A percentile compares a stretch with the other conserved stretches of the same genome.
These are phyloP conservation scores for Fraxinus angustifolia DNA, from an alignment of 305 asterid genomes.

Conservation along the genomic window DNA sequence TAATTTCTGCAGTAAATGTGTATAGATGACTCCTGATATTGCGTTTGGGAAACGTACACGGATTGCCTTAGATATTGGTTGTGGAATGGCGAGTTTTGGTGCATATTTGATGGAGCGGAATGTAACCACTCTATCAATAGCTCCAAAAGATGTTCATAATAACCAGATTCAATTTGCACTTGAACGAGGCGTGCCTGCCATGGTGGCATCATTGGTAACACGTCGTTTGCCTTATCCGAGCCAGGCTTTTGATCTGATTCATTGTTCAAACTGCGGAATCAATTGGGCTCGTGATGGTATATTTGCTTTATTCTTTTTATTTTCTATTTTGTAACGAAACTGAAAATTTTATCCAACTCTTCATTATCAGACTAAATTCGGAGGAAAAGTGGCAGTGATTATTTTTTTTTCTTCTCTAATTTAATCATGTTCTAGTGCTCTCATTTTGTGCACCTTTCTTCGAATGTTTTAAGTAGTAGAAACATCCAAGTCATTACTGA, in stretches of 20 bases:
- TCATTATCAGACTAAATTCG: background rate
- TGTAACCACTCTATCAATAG: slow-evolving; percentile 58
- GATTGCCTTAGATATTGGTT: slow-evolving; percentile 54
- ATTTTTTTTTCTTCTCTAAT: background rate
- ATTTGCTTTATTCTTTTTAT: background rate
- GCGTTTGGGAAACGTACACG: slow-evolving; percentile 53
- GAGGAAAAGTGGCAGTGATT: slow-evolving; percentile 13
- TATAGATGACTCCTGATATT: slow-evolving; percentile 59
- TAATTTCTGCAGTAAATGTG: slow-evolving; percentile 22
- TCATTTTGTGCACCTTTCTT: slow-evolving; percentile 1
- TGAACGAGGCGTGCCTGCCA: slow-evolving; percentile 70
- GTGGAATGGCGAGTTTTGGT: slow-evolving; percentile 57
- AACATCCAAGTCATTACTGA: background rate
- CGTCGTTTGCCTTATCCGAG: slow-evolving; percentile 56
- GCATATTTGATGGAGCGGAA: slow-evolving; percentile 52
- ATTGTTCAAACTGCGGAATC: slow-evolving; percentile 50
- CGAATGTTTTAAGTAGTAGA: background rate
- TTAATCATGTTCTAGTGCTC: background rate
- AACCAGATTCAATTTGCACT: slow-evolving; percentile 51
- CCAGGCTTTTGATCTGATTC: slow-evolving; percentile 69
- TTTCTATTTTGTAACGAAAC: background rate
- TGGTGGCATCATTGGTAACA: slow-evolving; percentile 43
- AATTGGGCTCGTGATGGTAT: slow-evolving; percentile 59
- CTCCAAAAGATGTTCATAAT: slow-evolving; percentile 37
- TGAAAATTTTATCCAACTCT: background rate